Evolutionary conservation across 768 basidiomycete species (phyloP).

Genomic region (Auricularia auricula-judae): DNA sequence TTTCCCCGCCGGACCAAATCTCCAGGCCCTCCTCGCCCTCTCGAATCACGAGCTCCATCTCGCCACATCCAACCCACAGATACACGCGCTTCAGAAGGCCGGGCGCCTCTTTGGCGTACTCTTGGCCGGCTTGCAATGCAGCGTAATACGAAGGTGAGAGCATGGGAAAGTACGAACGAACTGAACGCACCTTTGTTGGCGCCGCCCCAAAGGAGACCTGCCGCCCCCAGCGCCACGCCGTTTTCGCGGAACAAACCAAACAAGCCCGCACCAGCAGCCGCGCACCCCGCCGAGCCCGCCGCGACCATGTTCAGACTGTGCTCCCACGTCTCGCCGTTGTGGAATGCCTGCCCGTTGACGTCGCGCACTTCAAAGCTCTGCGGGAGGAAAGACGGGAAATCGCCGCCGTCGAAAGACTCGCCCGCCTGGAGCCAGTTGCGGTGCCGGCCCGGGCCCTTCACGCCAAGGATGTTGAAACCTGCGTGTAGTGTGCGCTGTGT

Average conservation of each 20-base stretch:
- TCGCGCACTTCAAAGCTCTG: not conserved
- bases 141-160: not conserved
- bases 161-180: not conserved
- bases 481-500: not conserved
- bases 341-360: not conserved
- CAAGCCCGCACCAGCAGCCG: not conserved
- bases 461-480: not conserved
- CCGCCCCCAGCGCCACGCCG: not conserved
- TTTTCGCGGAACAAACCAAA: not conserved
- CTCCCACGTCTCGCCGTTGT: not conserved
- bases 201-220: not conserved
- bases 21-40: not conserved
- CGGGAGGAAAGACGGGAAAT: not conserved
- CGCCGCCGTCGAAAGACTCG: not conserved
- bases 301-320: not conserved
- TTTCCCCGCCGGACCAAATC: not conserved
- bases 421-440: not conserved
- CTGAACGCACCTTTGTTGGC: not conserved
- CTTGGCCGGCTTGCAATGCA: not conserved
- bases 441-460: not conserved
- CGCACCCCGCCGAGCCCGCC: not conserved
- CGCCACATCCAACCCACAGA: not conserved
- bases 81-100: not conserved
- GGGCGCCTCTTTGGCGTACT: not conserved
- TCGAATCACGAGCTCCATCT: not conserved